Percentiles rank a stretch among this genome's conserved stretches.
Conservation (phyloP, 2,329 filamentous ascomycete genomes). For the Trichophyton mentagrophytes region DNA sequence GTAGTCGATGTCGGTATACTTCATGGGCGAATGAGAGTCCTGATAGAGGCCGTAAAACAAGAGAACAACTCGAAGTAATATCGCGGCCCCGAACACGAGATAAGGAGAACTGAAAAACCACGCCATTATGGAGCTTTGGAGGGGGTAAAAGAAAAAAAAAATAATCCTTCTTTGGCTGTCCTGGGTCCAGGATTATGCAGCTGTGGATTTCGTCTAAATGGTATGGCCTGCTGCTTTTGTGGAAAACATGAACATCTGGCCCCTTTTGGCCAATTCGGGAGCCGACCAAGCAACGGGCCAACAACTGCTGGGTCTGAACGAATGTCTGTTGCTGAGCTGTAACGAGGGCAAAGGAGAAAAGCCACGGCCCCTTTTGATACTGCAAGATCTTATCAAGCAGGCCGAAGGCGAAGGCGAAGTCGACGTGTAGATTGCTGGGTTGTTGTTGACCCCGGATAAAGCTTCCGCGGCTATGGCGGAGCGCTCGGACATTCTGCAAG, state of each 20-base stretch:
- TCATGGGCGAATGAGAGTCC: constrained; percentile 79
- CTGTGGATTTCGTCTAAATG: not conserved
- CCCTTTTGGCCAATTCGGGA: not conserved
- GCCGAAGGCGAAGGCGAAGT: not conserved
- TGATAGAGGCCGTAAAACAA: constrained; percentile 85
- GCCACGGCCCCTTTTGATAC: not conserved
- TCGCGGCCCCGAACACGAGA: constrained; percentile 25
- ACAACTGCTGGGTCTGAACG: not conserved
- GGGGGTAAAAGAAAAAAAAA: too few relatives aligned
- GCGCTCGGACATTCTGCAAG: not conserved
- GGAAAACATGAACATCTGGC: not conserved
- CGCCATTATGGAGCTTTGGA: not conserved
- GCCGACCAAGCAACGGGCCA: not conserved
- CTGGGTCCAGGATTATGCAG: not conserved
- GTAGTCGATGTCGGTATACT: constrained; percentile 99
- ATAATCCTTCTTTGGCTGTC: not conserved
- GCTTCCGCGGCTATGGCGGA: not conserved
- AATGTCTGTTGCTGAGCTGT: not conserved
- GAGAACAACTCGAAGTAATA: constrained; percentile 57
- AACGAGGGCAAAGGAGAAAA: not conserved
- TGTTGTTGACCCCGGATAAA: constrained; percentile 3
- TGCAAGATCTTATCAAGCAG: not conserved
- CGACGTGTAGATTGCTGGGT: constrained; percentile 1
- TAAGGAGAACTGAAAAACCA: constrained; percentile 23
- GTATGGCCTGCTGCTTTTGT: not conserved